Percentiles rank a stretch among this genome's conserved stretches.
Conservation (phyloP, 1,284 basidiomycete genomes). For the Thecaphora thlaspeos region DNA sequence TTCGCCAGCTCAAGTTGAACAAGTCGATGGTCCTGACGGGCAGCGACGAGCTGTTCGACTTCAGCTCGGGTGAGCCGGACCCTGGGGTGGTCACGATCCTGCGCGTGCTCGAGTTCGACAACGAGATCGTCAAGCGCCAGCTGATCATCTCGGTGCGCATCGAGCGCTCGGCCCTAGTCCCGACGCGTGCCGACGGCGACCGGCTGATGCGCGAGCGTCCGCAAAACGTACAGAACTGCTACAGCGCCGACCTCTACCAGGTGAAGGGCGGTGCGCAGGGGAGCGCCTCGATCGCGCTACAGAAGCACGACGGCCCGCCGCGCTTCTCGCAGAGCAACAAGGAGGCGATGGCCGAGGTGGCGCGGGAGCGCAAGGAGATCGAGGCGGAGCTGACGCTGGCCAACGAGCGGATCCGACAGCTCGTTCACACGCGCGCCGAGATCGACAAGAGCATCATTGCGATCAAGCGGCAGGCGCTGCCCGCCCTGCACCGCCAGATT, state of each 20-base stretch:
- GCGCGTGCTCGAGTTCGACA: constrained; percentile 77
- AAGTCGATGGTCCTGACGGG: constrained; percentile 41
- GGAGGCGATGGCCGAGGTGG: constrained; percentile 32
- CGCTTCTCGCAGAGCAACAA: constrained; percentile 54
- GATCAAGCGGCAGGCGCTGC: neutral
- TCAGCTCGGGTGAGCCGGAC: constrained; percentile 63
- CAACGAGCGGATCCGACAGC: constrained; percentile 6
- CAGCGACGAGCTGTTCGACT: constrained; percentile 62
- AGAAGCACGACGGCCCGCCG: constrained; percentile 50
- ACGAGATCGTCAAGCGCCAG: constrained; percentile 75
- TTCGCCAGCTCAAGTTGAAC: constrained; percentile 54
- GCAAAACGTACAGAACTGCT: constrained; percentile 51
- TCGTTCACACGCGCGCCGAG: constrained; percentile 9
- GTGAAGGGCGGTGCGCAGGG: constrained; percentile 37
- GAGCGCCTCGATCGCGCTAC: constrained; percentile 51
- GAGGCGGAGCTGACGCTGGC: constrained; percentile 14
- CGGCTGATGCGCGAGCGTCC: constrained; percentile 51
- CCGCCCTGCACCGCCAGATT: constrained; percentile 18
- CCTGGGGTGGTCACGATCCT: constrained; percentile 70
- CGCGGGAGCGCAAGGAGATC: constrained; percentile 16
- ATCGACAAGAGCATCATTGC: constrained; percentile 10
- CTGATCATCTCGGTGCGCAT: constrained; percentile 74
- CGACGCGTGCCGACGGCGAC: constrained; percentile 44
- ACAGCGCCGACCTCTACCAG: constrained; percentile 48
- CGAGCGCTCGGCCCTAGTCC: constrained; percentile 71